A percentile compares a stretch with the other conserved stretches of the same genome.
Evolutionary conservation across 2,329 filamentous ascomycete genomes (phyloP).

Genomic region (Fusarium anguioides): DNA sequence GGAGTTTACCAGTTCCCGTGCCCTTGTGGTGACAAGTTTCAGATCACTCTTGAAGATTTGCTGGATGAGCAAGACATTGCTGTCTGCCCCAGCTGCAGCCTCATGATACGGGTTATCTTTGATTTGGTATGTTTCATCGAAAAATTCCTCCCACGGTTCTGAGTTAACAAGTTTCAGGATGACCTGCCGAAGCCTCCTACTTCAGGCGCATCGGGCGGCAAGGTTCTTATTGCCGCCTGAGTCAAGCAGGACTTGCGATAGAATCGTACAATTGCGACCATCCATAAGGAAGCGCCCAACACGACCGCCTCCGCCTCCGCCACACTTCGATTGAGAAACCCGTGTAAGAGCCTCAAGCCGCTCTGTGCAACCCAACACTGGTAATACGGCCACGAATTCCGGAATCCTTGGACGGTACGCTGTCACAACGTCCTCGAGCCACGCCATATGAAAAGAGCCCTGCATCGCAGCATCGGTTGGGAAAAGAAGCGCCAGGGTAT

Average conservation of each 20-base stretch:
- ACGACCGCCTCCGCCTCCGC: background rate
- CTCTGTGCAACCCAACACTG: background rate
- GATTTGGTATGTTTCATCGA: conserved; percentile 72
- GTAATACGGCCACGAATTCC: background rate
- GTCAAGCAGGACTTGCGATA: conserved; percentile 5
- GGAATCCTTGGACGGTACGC: background rate
- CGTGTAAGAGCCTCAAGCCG: background rate
- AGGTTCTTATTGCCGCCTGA: conserved; percentile 57
- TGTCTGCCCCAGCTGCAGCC: conserved; percentile 96
- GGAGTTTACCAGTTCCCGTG: conserved; percentile 97
- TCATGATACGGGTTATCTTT: conserved; percentile 96
- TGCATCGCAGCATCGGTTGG: background rate
- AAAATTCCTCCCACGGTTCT: background rate
- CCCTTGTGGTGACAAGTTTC: conserved; percentile 96
- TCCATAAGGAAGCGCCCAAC: background rate
- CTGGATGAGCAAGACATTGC: conserved; percentile 91
- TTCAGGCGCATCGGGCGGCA: conserved; percentile 47
- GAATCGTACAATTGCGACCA: background rate
- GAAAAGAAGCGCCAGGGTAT: background rate
- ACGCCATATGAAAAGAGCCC: background rate
- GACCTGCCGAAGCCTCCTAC: conserved; percentile 56
- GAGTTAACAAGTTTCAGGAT: conserved; percentile 49
- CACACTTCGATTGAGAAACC: background rate
- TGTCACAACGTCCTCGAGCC: background rate
- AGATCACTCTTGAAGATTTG: conserved; percentile 86